Base-by-base conservation (phyloP, 345 rosid genomes). In the Salix dunnii region DNA sequence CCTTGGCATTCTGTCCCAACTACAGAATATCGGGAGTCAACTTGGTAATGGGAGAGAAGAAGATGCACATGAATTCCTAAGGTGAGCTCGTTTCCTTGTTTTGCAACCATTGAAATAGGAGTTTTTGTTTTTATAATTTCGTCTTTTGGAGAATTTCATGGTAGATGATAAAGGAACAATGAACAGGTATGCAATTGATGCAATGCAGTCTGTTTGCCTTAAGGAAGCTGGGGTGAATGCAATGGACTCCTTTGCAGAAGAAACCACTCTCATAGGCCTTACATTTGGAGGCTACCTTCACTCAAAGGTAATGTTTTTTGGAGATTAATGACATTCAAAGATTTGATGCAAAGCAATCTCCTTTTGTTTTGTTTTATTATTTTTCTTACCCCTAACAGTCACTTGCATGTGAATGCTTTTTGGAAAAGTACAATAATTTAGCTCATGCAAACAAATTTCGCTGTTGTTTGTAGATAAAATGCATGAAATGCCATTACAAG, bases 21-120 rank as follows among this genome's bases (percentile, higher is more conserved):
- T 96, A 53, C 92, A 85, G 72, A 87, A 78, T 77, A 85, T 88
- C 51, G 95, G 94, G 87, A 89, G 90, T 78, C 89, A 79, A 77
- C 94, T 94, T 82, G 91, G 92, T 63, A 86, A 86, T 76, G 99
- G 99, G 40, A 90, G 88, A 75, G 92, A 96, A 83, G 99, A 96
- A 86, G 99, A 96, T 80, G 99, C 99, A 36, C 99, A 96, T 88
- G 98, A 96, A 84, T 96, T 94, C 81, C 85, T 96, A 74, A 91
- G 99, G 99, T 94, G 76, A 79, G 70, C 36, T 53, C 49, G 72
- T 53, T 68, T 60, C 28, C 17, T 3, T 46, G 40, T 16, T 64
- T 14, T 17, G 43, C n/a, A 43, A 14, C 58, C 42, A 23, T 3
- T 23, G 13, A 48, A 25, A 27, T 35, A 69, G 67, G 23, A 63